Conservation (phyloP, 2,329 filamentous ascomycete genomes). For the Colletotrichum tamarilloi region DNA sequence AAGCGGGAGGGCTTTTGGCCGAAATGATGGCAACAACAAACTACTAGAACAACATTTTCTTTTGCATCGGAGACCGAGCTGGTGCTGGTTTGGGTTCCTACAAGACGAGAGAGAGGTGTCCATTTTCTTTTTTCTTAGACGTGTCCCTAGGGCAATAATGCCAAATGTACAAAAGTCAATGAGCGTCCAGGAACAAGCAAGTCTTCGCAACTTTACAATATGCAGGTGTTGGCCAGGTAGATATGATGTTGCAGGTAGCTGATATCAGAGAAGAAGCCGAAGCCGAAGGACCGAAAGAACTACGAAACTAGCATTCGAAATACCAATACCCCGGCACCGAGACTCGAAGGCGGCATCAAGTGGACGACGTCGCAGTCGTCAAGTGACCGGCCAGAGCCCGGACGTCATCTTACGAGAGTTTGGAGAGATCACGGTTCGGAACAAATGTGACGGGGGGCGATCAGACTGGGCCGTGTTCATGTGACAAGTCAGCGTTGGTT, state of each 20-base stretch:
- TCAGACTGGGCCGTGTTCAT: constrained; percentile 21
- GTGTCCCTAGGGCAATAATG: constrained; percentile 35
- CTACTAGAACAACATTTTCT: constrained; percentile 29
- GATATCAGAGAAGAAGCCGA: not conserved
- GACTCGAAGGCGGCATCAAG: not conserved
- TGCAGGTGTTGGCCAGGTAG: not conserved
- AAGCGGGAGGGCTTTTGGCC: not conserved
- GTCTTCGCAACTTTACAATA: constrained; percentile 34
- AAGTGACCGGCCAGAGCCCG: not conserved
- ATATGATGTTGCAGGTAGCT: not conserved
- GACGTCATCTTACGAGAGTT: not conserved
- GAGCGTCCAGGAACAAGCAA: constrained; percentile 37
- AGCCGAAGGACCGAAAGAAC: not conserved
- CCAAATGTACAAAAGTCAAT: constrained; percentile 37
- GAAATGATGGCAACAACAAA: constrained; percentile 25
- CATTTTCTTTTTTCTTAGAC: constrained; percentile 36
- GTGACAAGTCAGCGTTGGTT: not conserved
- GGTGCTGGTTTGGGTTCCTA: constrained; percentile 33
- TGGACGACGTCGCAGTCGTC: not conserved
- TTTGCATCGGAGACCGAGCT: constrained; percentile 33
- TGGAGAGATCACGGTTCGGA: not conserved
- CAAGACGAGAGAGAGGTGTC: constrained; percentile 16
- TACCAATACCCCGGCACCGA: not conserved
- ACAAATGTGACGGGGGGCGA: constrained; percentile 1
- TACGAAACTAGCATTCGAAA: not conserved